Evolutionary conservation across 2,329 filamentous ascomycete species (phyloP), one percentile per base, ranked within the genome.

Genomic region (Colletotrichum limetticola): DNA sequence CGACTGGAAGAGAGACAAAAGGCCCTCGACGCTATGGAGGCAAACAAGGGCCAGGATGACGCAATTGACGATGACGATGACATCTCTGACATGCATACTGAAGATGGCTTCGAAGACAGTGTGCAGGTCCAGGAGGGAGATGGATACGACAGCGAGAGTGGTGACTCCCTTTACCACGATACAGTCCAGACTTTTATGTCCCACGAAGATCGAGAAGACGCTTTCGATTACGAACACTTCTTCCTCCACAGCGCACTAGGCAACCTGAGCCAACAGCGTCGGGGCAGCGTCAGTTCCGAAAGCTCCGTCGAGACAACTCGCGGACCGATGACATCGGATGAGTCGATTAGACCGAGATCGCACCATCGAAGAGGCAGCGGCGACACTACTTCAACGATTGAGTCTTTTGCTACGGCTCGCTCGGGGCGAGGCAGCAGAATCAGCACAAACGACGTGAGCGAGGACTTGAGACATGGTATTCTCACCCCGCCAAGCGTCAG

Each of bases 201-300:
- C 0, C 96, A 98, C 78, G 96, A 98, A 83, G 95, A 98, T 81
- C 93, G 96, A 24, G 92, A 95, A 76, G 96, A 98, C 81, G 95
- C 95, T 1, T 98, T 98, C 78, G 96, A 98, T 81, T 98, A 98
- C 75, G 94, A 98, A 81, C 92, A 97, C 80, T 98, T 98, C 83
- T 98, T 98, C 81, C 87, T 98, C 16, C 95, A 98, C 81, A 97
- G 94, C 76, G 95, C 95, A 12, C 92, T 98, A 89, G 95, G 95
- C 6, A 95, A 89, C 2, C 92, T 95, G 78, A 91, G 89, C 76
- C 85, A 87, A 71, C 85, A 85, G 72, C 83, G 85, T 55, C 66
- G 66, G 9, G 85, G 84, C 62, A 92, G 91, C 78, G 87, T 85
- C 72, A 87, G 84, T 76, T 92, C 91, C 0, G 88, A 90, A 55